These are phyloP conservation scores for Aleurites moluccanus DNA, from an alignment of 441 rosid genomes.

Conservation along the genomic window DNA sequence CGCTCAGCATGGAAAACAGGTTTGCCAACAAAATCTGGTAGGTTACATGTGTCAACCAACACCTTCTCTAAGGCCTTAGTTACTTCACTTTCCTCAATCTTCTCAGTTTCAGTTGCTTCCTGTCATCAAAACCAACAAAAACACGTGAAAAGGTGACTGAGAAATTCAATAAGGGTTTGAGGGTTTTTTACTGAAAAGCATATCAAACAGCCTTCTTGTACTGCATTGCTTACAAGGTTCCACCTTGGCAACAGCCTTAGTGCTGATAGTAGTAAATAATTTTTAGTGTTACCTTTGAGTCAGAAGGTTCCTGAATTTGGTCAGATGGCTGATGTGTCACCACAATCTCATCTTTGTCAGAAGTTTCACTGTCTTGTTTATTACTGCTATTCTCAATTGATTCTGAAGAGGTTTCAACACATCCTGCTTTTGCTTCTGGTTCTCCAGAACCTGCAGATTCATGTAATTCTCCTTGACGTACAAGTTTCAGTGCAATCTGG, in stretches of 20 bases:
- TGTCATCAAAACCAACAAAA: constrained; percentile 31
- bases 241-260: not conserved
- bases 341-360: constrained; percentile 27
- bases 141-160: not conserved
- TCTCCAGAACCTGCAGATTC: constrained; percentile 44
- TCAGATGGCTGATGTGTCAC: constrained; percentile 22
- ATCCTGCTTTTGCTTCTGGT: constrained; percentile 30
- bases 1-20: constrained; percentile 89
- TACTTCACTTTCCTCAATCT: constrained; percentile 40
- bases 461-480: constrained; percentile 58
- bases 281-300: constrained; percentile 37
- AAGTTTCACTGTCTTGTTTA: constrained; percentile 22
- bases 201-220: not conserved
- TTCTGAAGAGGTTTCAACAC: constrained; percentile 33
- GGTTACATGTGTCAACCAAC: constrained; percentile 60
- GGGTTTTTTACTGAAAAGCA: not conserved
- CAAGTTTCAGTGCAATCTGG: constrained; percentile 92
- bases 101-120: constrained; percentile 36
- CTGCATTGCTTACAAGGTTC: not conserved
- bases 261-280: not conserved
- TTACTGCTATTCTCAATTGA: constrained; percentile 33
- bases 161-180: not conserved
- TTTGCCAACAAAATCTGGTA: constrained; percentile 86
- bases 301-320: constrained; percentile 25
- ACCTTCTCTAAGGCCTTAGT: constrained; percentile 52